Percentiles rank a stretch among this genome's conserved stretches.
Conservation (phyloP, 352 stramenopile genomes). For the Discostella stelligera region DNA sequence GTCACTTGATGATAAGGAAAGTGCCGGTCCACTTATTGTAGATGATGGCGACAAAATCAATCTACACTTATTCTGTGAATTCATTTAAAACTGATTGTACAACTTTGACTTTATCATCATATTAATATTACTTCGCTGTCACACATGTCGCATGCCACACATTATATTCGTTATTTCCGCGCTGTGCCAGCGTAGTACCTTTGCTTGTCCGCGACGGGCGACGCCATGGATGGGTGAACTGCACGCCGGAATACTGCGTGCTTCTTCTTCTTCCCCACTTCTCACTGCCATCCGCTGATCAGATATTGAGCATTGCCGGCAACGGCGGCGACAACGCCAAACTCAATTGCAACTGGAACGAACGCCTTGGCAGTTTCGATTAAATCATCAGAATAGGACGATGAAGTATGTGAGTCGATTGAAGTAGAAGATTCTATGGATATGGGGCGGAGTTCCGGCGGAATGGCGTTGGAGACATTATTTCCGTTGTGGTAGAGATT, state of each 20-base stretch:
- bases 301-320: slow-evolving; percentile 2
- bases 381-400: slow-evolving; percentile 5
- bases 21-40: background rate
- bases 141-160: background rate
- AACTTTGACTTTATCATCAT: background rate
- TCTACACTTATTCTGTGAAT: background rate
- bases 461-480: background rate
- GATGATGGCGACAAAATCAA: background rate
- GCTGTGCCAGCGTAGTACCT: too few species aligned
- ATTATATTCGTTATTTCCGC: too few species aligned
- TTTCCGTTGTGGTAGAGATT: background rate
- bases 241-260: too few species aligned
- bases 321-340: slow-evolving; percentile 21
- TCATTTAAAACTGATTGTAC: background rate
- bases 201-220: background rate
- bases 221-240: background rate
- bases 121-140: background rate
- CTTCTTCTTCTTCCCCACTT: too few species aligned
- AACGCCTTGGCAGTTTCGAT: slow-evolving; percentile 35
- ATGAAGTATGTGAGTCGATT: background rate
- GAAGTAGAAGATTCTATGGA: background rate
- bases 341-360: slow-evolving; percentile 27
- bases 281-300: background rate
- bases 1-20: too few species aligned
- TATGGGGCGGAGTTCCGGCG: background rate